Evolutionary conservation across 768 basidiomycete genomes (phyloP).

Genomic region (Pulveroboletus frians): DNA sequence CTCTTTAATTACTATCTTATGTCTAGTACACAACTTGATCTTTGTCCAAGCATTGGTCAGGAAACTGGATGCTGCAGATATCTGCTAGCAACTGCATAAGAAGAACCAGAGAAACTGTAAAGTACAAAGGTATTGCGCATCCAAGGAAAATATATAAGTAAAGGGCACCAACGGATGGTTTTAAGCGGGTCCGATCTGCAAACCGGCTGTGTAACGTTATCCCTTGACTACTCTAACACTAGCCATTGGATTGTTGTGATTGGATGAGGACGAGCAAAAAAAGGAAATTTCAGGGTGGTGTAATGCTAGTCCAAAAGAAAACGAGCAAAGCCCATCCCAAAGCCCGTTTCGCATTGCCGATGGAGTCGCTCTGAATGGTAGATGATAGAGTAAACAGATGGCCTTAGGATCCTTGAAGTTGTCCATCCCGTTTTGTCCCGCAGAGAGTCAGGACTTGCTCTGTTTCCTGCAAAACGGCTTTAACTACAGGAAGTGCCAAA

Average conservation of each 20-base stretch:
- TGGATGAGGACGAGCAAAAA: too few relatives aligned
- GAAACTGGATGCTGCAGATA: background rate
- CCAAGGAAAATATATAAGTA: background rate
- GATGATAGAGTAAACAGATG: background rate
- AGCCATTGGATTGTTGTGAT: too few relatives aligned
- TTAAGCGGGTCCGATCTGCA: too few relatives aligned
- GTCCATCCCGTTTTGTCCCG: conserved; percentile 39
- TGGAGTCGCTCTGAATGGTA: background rate
- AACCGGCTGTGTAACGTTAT: too few relatives aligned
- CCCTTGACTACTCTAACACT: too few relatives aligned
- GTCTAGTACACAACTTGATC: background rate
- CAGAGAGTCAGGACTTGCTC: conserved; percentile 41
- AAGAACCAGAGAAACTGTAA: background rate
- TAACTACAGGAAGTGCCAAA: conserved; percentile 26
- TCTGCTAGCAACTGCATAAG: background rate
- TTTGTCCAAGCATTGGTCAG: background rate
- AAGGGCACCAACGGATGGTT: background rate
- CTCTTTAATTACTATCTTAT: background rate
- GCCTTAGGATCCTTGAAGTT: conserved; percentile 3
- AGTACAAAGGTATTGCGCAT: background rate
- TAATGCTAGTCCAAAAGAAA: too few relatives aligned
- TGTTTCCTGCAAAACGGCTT: conserved; percentile 40
- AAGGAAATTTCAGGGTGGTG: too few relatives aligned
- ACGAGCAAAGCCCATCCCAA: too few relatives aligned
- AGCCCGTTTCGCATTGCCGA: too few relatives aligned